These are phyloP conservation scores for Penicillium manginii DNA, from an alignment of 495 filamentous ascomycete genomes.

Conservation along the genomic window DNA sequence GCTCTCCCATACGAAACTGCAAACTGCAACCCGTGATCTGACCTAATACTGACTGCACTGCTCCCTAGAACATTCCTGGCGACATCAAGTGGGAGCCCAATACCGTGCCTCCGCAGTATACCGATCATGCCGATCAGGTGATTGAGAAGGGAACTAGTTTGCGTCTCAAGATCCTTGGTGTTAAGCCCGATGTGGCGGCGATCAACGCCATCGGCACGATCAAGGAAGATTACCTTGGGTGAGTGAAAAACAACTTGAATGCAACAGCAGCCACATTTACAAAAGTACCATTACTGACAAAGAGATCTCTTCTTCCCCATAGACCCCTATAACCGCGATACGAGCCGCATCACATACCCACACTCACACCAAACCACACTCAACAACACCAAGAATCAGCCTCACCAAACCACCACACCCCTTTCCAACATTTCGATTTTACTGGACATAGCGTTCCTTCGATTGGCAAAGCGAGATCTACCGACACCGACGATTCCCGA, in stretches of 20 bases:
- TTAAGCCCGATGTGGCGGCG: constrained; percentile 85
- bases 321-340: constrained; percentile 45
- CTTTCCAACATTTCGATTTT: too few relatives aligned
- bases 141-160: constrained; percentile 94
- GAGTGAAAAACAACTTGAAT: too few relatives aligned
- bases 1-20: neutral
- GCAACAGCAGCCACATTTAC: neutral
- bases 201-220: constrained; percentile 98
- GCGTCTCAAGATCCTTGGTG: constrained; percentile 89
- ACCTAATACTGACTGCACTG: constrained; percentile 26
- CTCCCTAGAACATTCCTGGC: constrained; percentile 81
- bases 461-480: too few relatives aligned
- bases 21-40: neutral
- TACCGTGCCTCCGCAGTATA: constrained; percentile 81
- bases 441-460: too few relatives aligned
- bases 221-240: constrained; percentile 76
- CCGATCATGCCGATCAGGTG: constrained; percentile 85
- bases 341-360: constrained; percentile 24
- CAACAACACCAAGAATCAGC: too few relatives aligned
- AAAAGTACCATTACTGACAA: neutral
- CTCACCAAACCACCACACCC: too few relatives aligned
- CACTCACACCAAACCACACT: neutral
- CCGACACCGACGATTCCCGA: too few relatives aligned
- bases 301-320: neutral
- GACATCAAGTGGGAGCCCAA: constrained; percentile 94